Conservation (phyloP, 2,329 filamentous ascomycete genomes). For the Trichoderma brevicompactum region DNA sequence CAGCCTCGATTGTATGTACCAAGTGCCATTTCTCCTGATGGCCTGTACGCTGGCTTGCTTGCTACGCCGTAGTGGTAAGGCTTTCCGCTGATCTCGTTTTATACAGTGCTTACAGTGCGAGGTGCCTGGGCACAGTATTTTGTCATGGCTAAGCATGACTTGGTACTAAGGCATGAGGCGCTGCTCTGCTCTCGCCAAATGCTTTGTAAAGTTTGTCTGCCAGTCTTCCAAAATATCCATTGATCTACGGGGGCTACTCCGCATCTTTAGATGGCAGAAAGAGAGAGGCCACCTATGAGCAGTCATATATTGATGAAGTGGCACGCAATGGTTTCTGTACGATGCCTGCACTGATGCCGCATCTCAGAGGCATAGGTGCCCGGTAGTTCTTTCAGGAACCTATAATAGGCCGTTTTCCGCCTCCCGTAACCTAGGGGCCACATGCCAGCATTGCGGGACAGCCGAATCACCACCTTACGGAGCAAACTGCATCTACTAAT, state of each 20-base stretch:
- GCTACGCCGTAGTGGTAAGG: slow-evolving; percentile 18
- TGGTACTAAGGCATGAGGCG: too few relatives aligned
- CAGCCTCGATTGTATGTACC: slow-evolving; percentile 8
- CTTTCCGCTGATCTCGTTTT: slow-evolving; percentile 16
- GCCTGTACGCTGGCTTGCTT: not conserved
- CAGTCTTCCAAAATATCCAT: not conserved
- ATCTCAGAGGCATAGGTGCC: slow-evolving; percentile 25
- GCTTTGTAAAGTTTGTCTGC: not conserved
- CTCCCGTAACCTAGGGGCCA: slow-evolving; percentile 9
- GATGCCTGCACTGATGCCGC: slow-evolving; percentile 21
- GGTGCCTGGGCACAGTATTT: not conserved
- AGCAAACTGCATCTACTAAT: slow-evolving; percentile 3
- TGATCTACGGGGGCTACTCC: not conserved
- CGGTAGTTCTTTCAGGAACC: slow-evolving; percentile 20
- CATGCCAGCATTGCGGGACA: slow-evolving; percentile 17
- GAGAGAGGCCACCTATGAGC: not conserved
- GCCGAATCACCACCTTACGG: not conserved
- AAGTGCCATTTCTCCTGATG: not conserved
- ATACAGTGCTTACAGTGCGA: not conserved
- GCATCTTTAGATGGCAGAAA: not conserved
- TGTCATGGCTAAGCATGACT: not conserved
- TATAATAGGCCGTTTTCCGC: slow-evolving; percentile 5
- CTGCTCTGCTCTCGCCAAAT: not conserved
- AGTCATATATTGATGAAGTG: not conserved
- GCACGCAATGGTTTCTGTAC: slow-evolving; percentile 2